Base-by-base conservation (phyloP, 208 protist genomes). In the Porcisia deanei region DNA sequence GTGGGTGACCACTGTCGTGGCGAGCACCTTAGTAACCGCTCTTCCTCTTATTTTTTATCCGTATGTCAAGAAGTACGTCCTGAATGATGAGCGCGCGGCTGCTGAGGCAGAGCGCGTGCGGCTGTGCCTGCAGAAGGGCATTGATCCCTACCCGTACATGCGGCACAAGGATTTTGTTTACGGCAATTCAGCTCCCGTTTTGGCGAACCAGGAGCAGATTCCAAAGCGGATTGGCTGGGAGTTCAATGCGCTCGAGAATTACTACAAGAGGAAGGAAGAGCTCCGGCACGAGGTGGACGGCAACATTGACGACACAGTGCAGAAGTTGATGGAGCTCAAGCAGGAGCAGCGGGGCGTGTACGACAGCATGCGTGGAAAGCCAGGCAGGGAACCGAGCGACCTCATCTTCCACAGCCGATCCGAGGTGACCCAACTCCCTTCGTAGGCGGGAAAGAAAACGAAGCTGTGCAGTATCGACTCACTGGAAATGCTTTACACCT, bases 91-190 rank as follows among this genome's bases (percentile, higher is more conserved):
- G 10, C 88, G 94, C 18, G 72, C 69, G 12, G 57, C 73, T 18
- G 79, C 82, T n/a, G 91, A 97, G 82, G 89, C 91, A 78, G 91
- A 97, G 77, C 90, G 91, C 30, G 94, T 96, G 76, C 90, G 91
- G 10, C 66, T 96, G 59, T 97, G 94, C 73, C 84, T 97, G 72
- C 90, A 97, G 79, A 97, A 97, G 77, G 94, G 94, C 64, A 91
- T 97, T 60, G 94, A 97, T 71, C 94, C 94, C 2, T 97, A 94
- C 71, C 94, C 94, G 18, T 94, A 92, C 77, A 91, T 97, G 88
- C 85, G 81, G 10, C 81, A 93, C 76, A 96, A 95, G 85, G 88
- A 96, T 22, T 88, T 85, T 75, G 85, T 95, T 5, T 94, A 91
- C 80, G 94, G 94, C 70, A 94, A 96, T 77, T 63, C 72, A 5